Percentiles rank a stretch among this genome's conserved stretches.
phyloP scores from a whole-genome alignment of 257 asterid genomes.

The Salvia hispanica region DNA sequence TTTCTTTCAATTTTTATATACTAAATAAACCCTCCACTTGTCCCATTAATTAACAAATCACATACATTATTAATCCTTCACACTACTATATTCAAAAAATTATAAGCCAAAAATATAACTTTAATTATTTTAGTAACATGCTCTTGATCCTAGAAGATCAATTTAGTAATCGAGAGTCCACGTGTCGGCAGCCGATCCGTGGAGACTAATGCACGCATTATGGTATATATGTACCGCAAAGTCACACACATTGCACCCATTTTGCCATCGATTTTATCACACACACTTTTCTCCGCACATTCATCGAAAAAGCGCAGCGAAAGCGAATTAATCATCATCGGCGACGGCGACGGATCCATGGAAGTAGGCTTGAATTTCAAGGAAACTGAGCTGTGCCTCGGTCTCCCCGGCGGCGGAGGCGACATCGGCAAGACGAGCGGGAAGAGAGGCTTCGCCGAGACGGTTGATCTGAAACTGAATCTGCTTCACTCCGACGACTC shows the following conservation, averaged over 20 bases:
- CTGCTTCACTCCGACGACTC: slow-evolving; percentile 44
- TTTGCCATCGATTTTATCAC: slow-evolving; percentile 26
- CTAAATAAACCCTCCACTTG: slow-evolving; percentile 48
- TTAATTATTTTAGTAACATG: slow-evolving; percentile 67
- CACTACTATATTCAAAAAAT: too few species aligned
- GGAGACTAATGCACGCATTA: slow-evolving; percentile 31
- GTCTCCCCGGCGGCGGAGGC: slow-evolving; percentile 47
- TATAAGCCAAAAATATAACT: slow-evolving; percentile 26
- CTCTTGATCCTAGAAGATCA: slow-evolving; percentile 68
- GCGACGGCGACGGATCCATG: slow-evolving; percentile 18
- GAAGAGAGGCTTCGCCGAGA: slow-evolving; percentile 59
- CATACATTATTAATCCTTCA: slow-evolving; percentile 35
- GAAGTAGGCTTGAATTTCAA: slow-evolving; percentile 43
- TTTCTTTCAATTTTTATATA: slow-evolving; percentile 4
- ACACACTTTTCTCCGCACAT: slow-evolving; percentile 8
- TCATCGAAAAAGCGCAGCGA: not conserved
- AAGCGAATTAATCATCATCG: not conserved
- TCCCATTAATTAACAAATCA: slow-evolving; percentile 27
- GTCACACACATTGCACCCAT: slow-evolving; percentile 46
- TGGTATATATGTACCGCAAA: slow-evolving; percentile 41
- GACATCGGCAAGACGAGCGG: slow-evolving; percentile 45
- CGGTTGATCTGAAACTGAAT: slow-evolving; percentile 63
- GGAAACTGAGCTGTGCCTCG: slow-evolving; percentile 65
- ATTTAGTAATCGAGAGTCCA: slow-evolving; percentile 39
- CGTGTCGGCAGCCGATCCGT: slow-evolving; percentile 52